These are phyloP conservation scores for Wallemia mellicola DNA, from an alignment of 1,284 basidiomycete genomes.

Conservation along the genomic window DNA sequence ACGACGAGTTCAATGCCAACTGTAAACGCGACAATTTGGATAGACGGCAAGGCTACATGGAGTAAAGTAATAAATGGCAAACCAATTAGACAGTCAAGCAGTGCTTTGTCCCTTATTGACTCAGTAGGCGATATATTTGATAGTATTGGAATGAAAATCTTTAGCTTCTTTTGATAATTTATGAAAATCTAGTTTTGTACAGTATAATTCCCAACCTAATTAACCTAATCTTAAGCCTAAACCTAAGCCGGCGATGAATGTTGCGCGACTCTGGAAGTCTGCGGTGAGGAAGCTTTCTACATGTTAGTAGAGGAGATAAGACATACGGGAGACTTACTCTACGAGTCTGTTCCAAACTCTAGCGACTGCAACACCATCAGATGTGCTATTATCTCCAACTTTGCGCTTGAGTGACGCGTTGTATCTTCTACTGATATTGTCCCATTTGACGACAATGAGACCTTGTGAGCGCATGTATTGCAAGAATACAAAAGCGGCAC, in stretches of 20 bases:
- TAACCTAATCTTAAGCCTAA: slow-evolving; percentile 22
- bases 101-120: not conserved
- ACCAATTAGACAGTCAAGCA: not conserved
- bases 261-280: slow-evolving; percentile 47
- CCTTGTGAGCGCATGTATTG: slow-evolving; percentile 51
- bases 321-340: slow-evolving; percentile 14
- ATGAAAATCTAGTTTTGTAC: not conserved
- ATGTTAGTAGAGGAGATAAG: not conserved
- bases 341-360: slow-evolving; percentile 41
- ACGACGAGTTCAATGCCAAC: not conserved
- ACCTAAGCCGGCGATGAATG: slow-evolving; percentile 21
- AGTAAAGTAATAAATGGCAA: not conserved
- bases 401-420: slow-evolving; percentile 21
- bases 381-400: slow-evolving; percentile 26
- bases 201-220: slow-evolving; percentile 2
- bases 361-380: slow-evolving; percentile 23
- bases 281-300: slow-evolving; percentile 38
- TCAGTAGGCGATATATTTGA: not conserved
- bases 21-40: slow-evolving; percentile 1
- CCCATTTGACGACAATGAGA: slow-evolving; percentile 55
- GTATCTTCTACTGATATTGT: slow-evolving; percentile 24
- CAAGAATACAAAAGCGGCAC: slow-evolving; percentile 54
- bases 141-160: not conserved
- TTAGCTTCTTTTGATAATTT: not conserved
- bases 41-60: not conserved